Conservation (phyloP, 495 filamentous ascomycete genomes). For the Aspergillus kassunensis region DNA sequence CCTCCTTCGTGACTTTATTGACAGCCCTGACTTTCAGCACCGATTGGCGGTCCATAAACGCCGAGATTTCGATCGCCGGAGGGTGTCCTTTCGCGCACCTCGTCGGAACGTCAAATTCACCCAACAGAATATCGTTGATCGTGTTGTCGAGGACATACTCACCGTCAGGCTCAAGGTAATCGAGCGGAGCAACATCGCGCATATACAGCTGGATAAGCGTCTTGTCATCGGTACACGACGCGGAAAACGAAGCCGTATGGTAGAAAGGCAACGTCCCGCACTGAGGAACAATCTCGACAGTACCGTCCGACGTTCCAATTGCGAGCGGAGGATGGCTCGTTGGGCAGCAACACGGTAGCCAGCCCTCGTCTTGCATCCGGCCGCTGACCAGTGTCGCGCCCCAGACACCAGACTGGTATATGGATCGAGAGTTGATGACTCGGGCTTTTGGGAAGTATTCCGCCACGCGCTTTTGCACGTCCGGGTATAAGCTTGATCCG, state of each 20-base stretch:
- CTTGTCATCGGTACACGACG: not conserved
- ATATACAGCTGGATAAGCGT: not conserved
- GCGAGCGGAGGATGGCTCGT: not conserved
- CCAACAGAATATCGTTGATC: not conserved
- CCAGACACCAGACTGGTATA: not conserved
- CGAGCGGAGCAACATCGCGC: not conserved
- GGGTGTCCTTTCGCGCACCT: not conserved
- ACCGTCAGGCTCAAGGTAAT: not conserved
- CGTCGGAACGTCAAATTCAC: not conserved
- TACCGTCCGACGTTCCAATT: not conserved
- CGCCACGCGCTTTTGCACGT: too few species aligned
- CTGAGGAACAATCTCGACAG: not conserved
- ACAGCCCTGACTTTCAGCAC: not conserved
- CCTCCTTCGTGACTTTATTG: not conserved
- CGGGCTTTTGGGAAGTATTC: not conserved
- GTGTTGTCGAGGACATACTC: not conserved
- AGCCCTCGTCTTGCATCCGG: not conserved
- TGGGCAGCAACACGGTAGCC: not conserved
- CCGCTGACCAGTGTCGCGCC: not conserved
- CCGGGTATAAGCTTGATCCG: too few species aligned
- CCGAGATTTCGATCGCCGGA: not conserved
- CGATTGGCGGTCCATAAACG: not conserved
- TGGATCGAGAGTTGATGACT: not conserved
- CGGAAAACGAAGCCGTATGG: not conserved
- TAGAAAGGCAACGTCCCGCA: not conserved